Conservation (phyloP, 306 rosid species). For the Betula pendula region DNA sequence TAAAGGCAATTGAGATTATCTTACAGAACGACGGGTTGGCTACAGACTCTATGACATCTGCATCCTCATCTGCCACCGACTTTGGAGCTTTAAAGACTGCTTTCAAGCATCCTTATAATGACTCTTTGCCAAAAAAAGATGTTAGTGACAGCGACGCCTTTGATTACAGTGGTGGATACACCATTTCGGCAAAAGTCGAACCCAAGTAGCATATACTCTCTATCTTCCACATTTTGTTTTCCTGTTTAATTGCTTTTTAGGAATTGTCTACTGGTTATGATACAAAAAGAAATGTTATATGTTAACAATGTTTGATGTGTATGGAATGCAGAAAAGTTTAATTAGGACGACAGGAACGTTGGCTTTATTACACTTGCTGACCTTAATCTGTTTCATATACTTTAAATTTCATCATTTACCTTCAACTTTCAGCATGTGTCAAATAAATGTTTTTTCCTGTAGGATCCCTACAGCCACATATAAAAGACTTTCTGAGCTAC, state of each 20-base stretch:
- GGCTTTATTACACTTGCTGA: neutral
- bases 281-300: neutral
- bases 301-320: neutral
- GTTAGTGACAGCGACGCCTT: conserved; percentile 47
- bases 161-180: conserved; percentile 78
- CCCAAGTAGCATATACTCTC: conserved; percentile 51
- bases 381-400: too few relatives aligned
- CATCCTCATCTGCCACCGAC: conserved; percentile 87
- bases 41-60: conserved; percentile 82
- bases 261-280: neutral
- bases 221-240: neutral
- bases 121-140: conserved; percentile 56
- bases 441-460: too few relatives aligned
- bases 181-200: conserved; percentile 61
- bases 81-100: conserved; percentile 55
- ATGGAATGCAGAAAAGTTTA: neutral
- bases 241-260: neutral
- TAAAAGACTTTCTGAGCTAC: too few relatives aligned
- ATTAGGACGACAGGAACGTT: neutral
- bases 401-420: too few relatives aligned
- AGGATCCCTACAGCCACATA: too few relatives aligned
- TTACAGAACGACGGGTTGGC: conserved; percentile 83
- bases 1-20: conserved; percentile 65
- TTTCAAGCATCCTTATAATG: conserved; percentile 66
- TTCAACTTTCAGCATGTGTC: too few relatives aligned